Conservation (phyloP, 139 green algal genomes). For the Ettlia oleoabundans region DNA sequence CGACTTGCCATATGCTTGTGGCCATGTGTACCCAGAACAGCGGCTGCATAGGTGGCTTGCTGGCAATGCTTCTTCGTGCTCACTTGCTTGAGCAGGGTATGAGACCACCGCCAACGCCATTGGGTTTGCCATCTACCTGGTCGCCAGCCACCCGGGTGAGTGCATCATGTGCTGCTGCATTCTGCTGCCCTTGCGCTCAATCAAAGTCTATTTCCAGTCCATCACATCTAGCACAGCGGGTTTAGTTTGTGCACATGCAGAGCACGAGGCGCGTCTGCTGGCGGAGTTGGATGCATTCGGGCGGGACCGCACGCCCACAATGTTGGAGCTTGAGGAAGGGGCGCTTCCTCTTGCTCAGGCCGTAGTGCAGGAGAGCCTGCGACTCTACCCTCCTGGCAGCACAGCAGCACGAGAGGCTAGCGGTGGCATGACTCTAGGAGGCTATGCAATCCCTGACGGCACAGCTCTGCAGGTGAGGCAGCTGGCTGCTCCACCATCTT, state of each 20-base stretch:
- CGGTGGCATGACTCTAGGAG: background rate
- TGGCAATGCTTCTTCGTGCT: no score
- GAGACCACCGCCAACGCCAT: slow-evolving; percentile 17
- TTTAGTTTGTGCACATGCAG: no score
- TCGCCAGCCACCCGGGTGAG: background rate
- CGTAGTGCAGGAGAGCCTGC: background rate
- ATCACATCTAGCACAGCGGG: no score
- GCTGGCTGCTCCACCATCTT: no score
- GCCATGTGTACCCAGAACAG: no score
- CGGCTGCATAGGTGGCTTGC: no score
- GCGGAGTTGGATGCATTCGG: slow-evolving; percentile 11
- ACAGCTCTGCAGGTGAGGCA: no score
- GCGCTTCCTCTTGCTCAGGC: background rate
- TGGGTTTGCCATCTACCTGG: background rate
- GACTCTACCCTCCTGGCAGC: background rate
- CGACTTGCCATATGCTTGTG: no score
- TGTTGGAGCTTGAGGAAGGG: background rate
- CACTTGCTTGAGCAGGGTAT: background rate
- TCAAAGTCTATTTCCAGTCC: no score
- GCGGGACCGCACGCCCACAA: background rate
- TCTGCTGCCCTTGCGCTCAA: background rate
- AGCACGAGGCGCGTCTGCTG: slow-evolving; percentile 12
- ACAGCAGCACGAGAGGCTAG: background rate
- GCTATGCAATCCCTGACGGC: background rate
- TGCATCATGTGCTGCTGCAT: background rate